phyloP scores from a whole-genome alignment of 1,139 yeast species.

The Candida tetrigidarum region DNA sequence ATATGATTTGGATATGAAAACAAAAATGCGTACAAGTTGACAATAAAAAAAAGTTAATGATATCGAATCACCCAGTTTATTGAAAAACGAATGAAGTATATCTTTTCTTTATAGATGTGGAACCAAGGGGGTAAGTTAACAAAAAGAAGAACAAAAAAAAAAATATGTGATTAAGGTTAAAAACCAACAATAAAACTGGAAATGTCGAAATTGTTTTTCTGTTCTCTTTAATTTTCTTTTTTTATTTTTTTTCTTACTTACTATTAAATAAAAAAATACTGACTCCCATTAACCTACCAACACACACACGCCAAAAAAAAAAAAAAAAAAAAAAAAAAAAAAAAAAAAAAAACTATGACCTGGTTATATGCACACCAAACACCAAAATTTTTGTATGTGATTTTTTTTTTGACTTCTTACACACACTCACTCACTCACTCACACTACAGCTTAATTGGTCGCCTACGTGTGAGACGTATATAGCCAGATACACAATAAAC shows the following conservation, averaged over 20 bases:
- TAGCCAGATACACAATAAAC: too few species aligned
- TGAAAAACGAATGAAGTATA: conserved; percentile 5
- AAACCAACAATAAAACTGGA: conserved; percentile 4
- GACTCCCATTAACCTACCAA: not conserved
- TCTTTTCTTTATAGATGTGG: not conserved
- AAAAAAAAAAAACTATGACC: conserved; percentile 1
- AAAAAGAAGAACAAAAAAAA: not conserved
- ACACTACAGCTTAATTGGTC: conserved; percentile 2
- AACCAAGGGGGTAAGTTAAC: not conserved
- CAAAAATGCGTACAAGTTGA: not conserved
- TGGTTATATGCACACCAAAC: conserved; percentile 5
- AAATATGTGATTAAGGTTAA: conserved; percentile 6
- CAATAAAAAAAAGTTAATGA: not conserved
- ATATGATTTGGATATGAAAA: not conserved
- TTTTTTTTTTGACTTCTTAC: conserved; percentile 1
- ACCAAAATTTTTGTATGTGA: not conserved
- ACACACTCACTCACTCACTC: not conserved
- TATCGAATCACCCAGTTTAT: conserved; percentile 2
- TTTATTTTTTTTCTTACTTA: not conserved
- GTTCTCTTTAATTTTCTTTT: not conserved
- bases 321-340: not conserved
- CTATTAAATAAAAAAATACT: too few species aligned
- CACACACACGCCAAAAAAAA: not conserved
- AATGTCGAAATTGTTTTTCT: conserved; percentile 4
- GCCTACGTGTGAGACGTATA: too few species aligned